These are phyloP conservation scores for Backusella westeae DNA, from an alignment of 192 early-diverging fungal genomes.

Conservation along the genomic window DNA sequence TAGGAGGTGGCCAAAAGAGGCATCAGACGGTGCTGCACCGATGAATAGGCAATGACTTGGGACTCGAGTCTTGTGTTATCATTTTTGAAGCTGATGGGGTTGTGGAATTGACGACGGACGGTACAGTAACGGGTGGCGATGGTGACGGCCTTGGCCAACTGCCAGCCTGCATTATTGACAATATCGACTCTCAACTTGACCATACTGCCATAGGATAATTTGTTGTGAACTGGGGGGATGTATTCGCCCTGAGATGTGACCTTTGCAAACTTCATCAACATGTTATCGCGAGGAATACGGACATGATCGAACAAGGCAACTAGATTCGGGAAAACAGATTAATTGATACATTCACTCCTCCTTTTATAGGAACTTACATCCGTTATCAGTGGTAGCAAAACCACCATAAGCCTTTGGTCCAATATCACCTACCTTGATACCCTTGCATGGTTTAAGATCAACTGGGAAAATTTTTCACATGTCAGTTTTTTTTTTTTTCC, in stretches of 20 bases:
- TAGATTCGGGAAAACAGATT: conserved; percentile 3
- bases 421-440: conserved; percentile 77
- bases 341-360: not conserved
- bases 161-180: conserved; percentile 52
- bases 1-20: conserved; percentile 63
- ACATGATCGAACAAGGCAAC: conserved; percentile 66
- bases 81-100: conserved; percentile 29
- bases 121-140: conserved; percentile 64
- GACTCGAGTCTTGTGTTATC: conserved; percentile 40
- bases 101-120: conserved; percentile 66
- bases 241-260: conserved; percentile 68
- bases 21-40: conserved; percentile 65
- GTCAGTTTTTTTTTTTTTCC: not conserved
- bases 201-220: conserved; percentile 82
- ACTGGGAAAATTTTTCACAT: not conserved
- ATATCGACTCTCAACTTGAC: conserved; percentile 71
- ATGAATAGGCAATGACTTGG: conserved; percentile 69
- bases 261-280: conserved; percentile 80
- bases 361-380: conserved; percentile 47
- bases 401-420: conserved; percentile 73
- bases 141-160: conserved; percentile 59
- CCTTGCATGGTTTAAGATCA: conserved; percentile 66
- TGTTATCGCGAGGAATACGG: conserved; percentile 74
- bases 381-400: conserved; percentile 78
- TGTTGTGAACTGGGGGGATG: conserved; percentile 61